These are phyloP conservation scores for Penicillium expansum DNA, from an alignment of 2,329 filamentous ascomycete species.

Conservation along the genomic window DNA sequence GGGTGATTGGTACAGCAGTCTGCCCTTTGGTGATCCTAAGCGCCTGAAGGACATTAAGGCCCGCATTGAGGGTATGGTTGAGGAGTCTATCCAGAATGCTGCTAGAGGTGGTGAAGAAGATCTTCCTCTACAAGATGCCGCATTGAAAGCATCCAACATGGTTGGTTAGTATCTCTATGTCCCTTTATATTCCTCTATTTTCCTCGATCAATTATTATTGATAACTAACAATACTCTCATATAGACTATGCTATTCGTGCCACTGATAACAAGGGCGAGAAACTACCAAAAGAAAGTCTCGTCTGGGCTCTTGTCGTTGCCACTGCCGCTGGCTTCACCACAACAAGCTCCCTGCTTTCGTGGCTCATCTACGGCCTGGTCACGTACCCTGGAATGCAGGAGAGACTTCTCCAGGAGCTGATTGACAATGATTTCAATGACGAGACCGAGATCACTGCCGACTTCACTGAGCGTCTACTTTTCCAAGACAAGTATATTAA, in stretches of 20 bases:
- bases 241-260: slow-evolving; percentile 55
- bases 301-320: slow-evolving; percentile 50
- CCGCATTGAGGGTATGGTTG: slow-evolving; percentile 24
- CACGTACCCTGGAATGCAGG: slow-evolving; percentile 56
- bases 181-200: no score
- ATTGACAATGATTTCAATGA: slow-evolving; percentile 50
- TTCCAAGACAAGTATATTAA: slow-evolving; percentile 54
- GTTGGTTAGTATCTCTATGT: slow-evolving; percentile 33
- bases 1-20: slow-evolving; percentile 55
- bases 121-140: slow-evolving; percentile 44
- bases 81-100: slow-evolving; percentile 23
- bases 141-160: slow-evolving; percentile 40
- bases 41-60: slow-evolving; percentile 31
- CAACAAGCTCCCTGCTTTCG: slow-evolving; percentile 57
- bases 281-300: slow-evolving; percentile 47
- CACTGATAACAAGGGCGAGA: slow-evolving; percentile 54
- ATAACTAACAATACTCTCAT: background rate
- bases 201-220: no score
- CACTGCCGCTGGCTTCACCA: slow-evolving; percentile 60
- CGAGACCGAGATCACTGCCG: slow-evolving; percentile 47
- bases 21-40: slow-evolving; percentile 59
- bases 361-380: slow-evolving; percentile 58
- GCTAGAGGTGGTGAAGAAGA: slow-evolving; percentile 26
- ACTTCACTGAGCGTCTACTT: slow-evolving; percentile 48
- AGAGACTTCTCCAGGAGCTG: slow-evolving; percentile 57